Base-by-base conservation (phyloP, 495 filamentous ascomycete genomes). In the Podospora fimiseda region DNA sequence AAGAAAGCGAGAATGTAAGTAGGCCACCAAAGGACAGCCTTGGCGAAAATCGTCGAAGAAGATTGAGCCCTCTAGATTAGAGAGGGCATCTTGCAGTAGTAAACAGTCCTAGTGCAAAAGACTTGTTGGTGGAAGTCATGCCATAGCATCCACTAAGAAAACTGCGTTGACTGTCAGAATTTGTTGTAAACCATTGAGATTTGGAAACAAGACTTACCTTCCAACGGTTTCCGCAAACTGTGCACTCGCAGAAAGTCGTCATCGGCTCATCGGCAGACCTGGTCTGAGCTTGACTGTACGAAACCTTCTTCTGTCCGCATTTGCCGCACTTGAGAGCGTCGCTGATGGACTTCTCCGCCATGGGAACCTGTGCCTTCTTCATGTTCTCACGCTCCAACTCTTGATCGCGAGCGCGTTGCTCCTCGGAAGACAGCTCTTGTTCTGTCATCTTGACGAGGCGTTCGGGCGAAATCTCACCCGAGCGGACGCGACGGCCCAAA, bases 201-300 rank as follows among this genome's bases (percentile, higher is more conserved):
- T n/a, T n/a, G n/a, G 13, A 37, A 43, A 18, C 20, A 37, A 13
- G 30, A 53, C 73, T 63, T 63, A 80, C 79, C 75, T 90, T 90
- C 86, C 86, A 90, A 22, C 83, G 74, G 62, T 89, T 81, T 30
- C 86, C 86, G 63, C 86, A 90, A 40, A 81, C 74, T 48, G 78
- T 82, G 66, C 86, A 89, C 63, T 86, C 83, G 68, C 86, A 90
- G 63, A 89, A 89, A 2, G 86, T 89, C 49, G 86, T 90, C 86
- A 90, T 88, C 60, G 86, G 86, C 64, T 90, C 93, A 79, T 98
- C 93, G 42, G 93, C 93, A 70, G 82, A 86, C 57, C 94, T 83
- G 4, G 93, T 97, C 74, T 97, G 94, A 22, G 94, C 93, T 71
- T 96, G 93, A 27, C 80, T 90, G 67, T 98, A 98, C 58, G 83